Base-by-base conservation (phyloP, 257 asterid species). In the Ilex asprella region DNA sequence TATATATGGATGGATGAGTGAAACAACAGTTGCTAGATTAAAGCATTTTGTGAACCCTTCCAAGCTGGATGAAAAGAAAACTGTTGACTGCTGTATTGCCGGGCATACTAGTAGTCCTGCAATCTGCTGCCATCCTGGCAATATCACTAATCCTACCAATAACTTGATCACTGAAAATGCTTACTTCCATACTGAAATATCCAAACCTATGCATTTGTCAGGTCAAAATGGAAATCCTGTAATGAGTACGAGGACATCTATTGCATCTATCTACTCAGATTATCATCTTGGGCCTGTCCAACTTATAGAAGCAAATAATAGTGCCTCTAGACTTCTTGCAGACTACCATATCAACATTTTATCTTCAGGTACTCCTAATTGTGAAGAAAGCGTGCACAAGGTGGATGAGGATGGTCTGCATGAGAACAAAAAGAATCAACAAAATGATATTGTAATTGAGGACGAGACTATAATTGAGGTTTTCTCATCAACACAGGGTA, bases 1-100 rank as follows among this genome's bases (percentile, higher is more conserved):
- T 49, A 53, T 65, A 5, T 82, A 82, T 66, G 59, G 62, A 43
- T 84, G 95, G 96, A 86, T 83, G 87, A 58, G 60, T 69, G 71
- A 58, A 58, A 50, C 58, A 65, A 70, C 80, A 68, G 68, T 57
- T 65, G 31, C 67, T 67, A 72, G 51, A 75, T 67, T 67, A 50
- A 75, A 71, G 30, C 62, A 55, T 57, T 77, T 29, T 68, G 60
- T 65, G 41, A 59, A 49, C 57, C 60, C 70, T 63, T 27, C 66
- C 60, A 60, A 69, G 64, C 46, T 67, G 58, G 73, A 67, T 63
- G 61, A 66, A 67, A 67, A 55, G 58, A 67, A 66, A 58, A 57
- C 59, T 56, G 51, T 61, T 72, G 70, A 66, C 41, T 52, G 46
- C 62, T 51, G 29, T n/a, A 39, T 16, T 15, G 66, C 60, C 29